A percentile compares a stretch with the other conserved stretches of the same genome.
Evolutionary conservation across 129 eudicot species (phyloP).

Genomic region (Flaveria bidentis): DNA sequence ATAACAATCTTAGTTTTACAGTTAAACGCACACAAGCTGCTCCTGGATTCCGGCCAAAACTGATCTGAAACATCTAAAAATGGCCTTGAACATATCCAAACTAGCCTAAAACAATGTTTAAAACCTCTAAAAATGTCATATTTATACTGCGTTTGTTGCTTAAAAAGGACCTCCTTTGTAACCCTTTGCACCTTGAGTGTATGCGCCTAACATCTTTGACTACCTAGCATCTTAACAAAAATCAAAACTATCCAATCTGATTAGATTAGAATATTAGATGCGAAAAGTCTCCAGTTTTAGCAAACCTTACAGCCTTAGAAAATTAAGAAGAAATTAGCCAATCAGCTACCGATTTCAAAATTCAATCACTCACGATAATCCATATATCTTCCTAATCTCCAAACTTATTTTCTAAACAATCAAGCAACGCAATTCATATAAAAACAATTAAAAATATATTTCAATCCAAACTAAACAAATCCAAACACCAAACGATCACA

Average conservation of each 20-base stretch:
- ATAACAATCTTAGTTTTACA: background rate
- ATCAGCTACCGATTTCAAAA: background rate
- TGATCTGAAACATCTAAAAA: too few relatives aligned
- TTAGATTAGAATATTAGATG: background rate
- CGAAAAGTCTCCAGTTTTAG: background rate
- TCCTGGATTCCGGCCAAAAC: too few relatives aligned
- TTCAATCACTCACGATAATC: slow-evolving; percentile 4
- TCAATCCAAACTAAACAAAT: background rate
- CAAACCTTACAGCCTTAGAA: background rate
- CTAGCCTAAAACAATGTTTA: too few relatives aligned
- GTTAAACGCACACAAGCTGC: too few relatives aligned
- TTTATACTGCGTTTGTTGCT: too few relatives aligned
- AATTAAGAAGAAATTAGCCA: background rate
- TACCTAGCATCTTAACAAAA: background rate
- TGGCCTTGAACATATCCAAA: too few relatives aligned
- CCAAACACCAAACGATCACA: background rate
- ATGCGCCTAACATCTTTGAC: too few relatives aligned
- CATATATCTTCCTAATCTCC: slow-evolving; percentile 14
- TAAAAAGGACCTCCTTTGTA: too few relatives aligned
- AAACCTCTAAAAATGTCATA: too few relatives aligned
- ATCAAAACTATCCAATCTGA: background rate
- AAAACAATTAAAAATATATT: background rate
- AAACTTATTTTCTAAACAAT: slow-evolving; percentile 3
- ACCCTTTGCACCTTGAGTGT: too few relatives aligned
- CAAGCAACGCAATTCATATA: too few relatives aligned